These are phyloP conservation scores for Imleria badia DNA, from an alignment of 768 basidiomycete species.

Conservation along the genomic window DNA sequence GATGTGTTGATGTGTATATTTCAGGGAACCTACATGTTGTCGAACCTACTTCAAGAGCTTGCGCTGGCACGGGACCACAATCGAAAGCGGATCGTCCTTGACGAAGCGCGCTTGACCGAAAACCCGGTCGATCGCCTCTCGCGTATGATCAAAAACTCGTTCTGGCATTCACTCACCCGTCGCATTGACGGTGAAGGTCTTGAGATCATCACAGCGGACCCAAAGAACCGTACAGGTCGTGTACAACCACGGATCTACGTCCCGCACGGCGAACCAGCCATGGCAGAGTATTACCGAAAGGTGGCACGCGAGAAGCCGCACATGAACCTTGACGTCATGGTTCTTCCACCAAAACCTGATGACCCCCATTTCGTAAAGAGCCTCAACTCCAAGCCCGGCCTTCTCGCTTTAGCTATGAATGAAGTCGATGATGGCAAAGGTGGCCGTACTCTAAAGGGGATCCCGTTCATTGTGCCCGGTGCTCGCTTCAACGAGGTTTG, in stretches of 20 bases:
- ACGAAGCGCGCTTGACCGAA: slow-evolving; percentile 95
- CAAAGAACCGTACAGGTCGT: slow-evolving; percentile 92
- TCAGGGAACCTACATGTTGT: slow-evolving; percentile 98
- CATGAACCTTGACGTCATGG: slow-evolving; percentile 89
- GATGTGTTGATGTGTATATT: slow-evolving; percentile 13
- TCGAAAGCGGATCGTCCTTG: slow-evolving; percentile 95
- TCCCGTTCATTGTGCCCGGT: slow-evolving; percentile 97
- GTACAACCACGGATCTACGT: slow-evolving; percentile 93
- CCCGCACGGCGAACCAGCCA: slow-evolving; percentile 87
- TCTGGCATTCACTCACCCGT: slow-evolving; percentile 97
- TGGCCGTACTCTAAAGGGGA: slow-evolving; percentile 82
- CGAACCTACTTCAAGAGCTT: slow-evolving; percentile 97
- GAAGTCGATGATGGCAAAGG: slow-evolving; percentile 79
- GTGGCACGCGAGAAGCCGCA: slow-evolving; percentile 92
- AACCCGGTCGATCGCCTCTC: slow-evolving; percentile 96
- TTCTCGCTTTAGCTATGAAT: slow-evolving; percentile 94
- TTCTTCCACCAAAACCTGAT: slow-evolving; percentile 83
- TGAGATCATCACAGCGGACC: slow-evolving; percentile 96
- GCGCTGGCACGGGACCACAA: slow-evolving; percentile 95
- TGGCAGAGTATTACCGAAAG: slow-evolving; percentile 93
- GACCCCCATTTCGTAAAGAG: slow-evolving; percentile 89
- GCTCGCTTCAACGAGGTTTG: slow-evolving; percentile 90
- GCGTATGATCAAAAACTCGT: slow-evolving; percentile 96
- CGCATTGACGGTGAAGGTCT: slow-evolving; percentile 97
- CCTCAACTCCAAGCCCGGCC: slow-evolving; percentile 90